These are phyloP conservation scores for Ceratocystis cacaofunesta DNA, from an alignment of 2,329 filamentous ascomycete genomes.

Conservation along the genomic window DNA sequence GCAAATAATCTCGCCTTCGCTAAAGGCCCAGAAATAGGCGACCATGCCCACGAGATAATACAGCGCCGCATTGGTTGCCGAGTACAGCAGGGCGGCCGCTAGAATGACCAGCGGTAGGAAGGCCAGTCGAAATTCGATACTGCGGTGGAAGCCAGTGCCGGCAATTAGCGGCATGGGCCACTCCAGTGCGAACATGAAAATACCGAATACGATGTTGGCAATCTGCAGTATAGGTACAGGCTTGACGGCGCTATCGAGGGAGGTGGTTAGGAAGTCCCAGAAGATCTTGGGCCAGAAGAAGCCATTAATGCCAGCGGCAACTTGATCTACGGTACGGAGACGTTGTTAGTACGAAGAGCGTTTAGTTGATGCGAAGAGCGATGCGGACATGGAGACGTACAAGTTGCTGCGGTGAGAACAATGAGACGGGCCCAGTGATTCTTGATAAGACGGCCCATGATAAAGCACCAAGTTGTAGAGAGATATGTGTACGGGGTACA, in stretches of 20 bases:
- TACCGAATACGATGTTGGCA: slow-evolving; percentile 70
- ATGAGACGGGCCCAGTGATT: slow-evolving; percentile 98
- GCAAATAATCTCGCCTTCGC: slow-evolving; percentile 76
- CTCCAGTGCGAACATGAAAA: slow-evolving; percentile 72
- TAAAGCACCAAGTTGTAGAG: not conserved
- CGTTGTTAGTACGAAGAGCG: not conserved
- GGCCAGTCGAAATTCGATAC: slow-evolving; percentile 71
- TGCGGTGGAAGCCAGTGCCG: slow-evolving; percentile 65
- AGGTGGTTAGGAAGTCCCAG: slow-evolving; percentile 90
- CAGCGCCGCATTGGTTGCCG: slow-evolving; percentile 78
- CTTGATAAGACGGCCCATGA: slow-evolving; percentile 96
- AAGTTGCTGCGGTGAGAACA: slow-evolving; percentile 66
- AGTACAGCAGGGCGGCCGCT: slow-evolving; percentile 66
- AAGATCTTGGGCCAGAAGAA: slow-evolving; percentile 99
- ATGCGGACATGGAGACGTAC: slow-evolving; percentile 33
- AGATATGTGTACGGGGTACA: slow-evolving; percentile 19
- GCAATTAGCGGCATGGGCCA: slow-evolving; percentile 74
- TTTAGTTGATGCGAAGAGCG: not conserved
- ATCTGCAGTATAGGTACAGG: slow-evolving; percentile 80
- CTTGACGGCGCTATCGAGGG: slow-evolving; percentile 71
- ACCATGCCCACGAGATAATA: slow-evolving; percentile 79
- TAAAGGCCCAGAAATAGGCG: slow-evolving; percentile 94
- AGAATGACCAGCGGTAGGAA: slow-evolving; percentile 67
- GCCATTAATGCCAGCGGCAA: slow-evolving; percentile 65
- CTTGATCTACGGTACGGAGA: slow-evolving; percentile 50